Evolutionary conservation across 1,284 basidiomycete genomes (phyloP), one percentile per base, ranked within the genome.

Genomic region (Ganoderma meredithae): DNA sequence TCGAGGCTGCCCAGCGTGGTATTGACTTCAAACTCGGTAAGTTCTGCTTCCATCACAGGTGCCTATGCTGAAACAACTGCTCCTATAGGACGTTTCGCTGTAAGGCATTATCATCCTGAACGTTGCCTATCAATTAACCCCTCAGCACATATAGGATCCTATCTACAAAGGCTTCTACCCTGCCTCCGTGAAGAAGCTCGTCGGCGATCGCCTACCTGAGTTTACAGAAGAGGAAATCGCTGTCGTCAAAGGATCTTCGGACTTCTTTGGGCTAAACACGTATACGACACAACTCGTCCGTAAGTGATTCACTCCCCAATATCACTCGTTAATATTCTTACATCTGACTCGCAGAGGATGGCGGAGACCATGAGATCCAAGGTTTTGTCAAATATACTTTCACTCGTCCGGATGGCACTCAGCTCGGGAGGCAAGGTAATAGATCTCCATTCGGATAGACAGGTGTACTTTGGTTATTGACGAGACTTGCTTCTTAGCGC

Each of bases 391-490:
- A 79, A 40, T 77, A 80, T 40, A 82, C 81, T 0, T 82, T 83
- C 69, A 81, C 79, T 19, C 72, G 79, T 33, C 77, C 81, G 0
- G 83, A 88, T 68, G 86, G 87, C 1, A 81, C 80, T 3, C 83
- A 88, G 70, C 82, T 94, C 33, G 93, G 91, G 0, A 89, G 82
- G 1, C 87, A 92, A 82, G 85, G 88, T 88, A 77, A 65, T 77
- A 69, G 8, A 25, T 58, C 44, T 36, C 62, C 36, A n/a, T 49
- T 52, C 13, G 31, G 8, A 47, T 58, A 63, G n/a, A 66, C 55
- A 33, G 27, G 17, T 53, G 15, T 27, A 17, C 58, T 25, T 44
- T 33, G 58, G 64, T 13, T 27, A 36, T 12, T 66, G 36, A 25
- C 2, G 2, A 27, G 36, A 25, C 12, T 22, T 25, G 5, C 15